Evolutionary conservation across 768 basidiomycete genomes (phyloP).

Genomic region (Suillus sp.): DNA sequence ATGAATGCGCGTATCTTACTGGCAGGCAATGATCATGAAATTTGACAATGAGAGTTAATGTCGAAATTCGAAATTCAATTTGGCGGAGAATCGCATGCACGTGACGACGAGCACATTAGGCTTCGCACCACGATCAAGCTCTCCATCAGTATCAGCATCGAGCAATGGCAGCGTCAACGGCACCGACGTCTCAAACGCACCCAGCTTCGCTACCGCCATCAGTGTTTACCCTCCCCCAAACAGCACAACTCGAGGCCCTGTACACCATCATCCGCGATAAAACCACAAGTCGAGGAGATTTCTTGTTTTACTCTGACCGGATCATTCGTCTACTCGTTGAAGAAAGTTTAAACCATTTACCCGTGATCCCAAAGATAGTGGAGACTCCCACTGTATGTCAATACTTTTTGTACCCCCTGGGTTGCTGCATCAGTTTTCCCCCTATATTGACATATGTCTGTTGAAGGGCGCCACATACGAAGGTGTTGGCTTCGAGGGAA

Average conservation of each 20-base stretch:
- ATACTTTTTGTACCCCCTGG: slow-evolving; percentile 8
- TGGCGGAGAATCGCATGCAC: neutral
- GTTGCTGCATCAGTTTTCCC: neutral
- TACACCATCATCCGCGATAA: slow-evolving; percentile 94
- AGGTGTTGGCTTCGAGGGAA: slow-evolving; percentile 94
- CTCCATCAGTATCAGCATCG: slow-evolving; percentile 11
- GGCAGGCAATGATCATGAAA: neutral
- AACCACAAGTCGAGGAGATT: slow-evolving; percentile 88
- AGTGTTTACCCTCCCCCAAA: slow-evolving; percentile 88
- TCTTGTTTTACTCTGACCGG: slow-evolving; percentile 93
- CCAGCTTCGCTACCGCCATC: slow-evolving; percentile 63
- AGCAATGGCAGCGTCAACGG: slow-evolving; percentile 18
- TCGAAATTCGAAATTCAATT: no score
- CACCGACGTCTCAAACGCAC: slow-evolving; percentile 36
- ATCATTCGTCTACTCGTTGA: slow-evolving; percentile 85
- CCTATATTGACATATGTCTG: slow-evolving; percentile 9
- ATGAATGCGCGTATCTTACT: neutral
- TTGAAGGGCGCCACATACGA: slow-evolving; percentile 76
- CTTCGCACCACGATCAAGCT: neutral
- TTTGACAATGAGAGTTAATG: no score
- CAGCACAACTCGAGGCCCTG: slow-evolving; percentile 90
- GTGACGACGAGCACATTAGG: neutral
- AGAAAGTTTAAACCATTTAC: slow-evolving; percentile 86
- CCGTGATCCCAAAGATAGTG: slow-evolving; percentile 74
- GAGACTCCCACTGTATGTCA: slow-evolving; percentile 77